Evolutionary conservation across 2,329 filamentous ascomycete genomes (phyloP).

Genomic region (Calonectria hongkongensis): DNA sequence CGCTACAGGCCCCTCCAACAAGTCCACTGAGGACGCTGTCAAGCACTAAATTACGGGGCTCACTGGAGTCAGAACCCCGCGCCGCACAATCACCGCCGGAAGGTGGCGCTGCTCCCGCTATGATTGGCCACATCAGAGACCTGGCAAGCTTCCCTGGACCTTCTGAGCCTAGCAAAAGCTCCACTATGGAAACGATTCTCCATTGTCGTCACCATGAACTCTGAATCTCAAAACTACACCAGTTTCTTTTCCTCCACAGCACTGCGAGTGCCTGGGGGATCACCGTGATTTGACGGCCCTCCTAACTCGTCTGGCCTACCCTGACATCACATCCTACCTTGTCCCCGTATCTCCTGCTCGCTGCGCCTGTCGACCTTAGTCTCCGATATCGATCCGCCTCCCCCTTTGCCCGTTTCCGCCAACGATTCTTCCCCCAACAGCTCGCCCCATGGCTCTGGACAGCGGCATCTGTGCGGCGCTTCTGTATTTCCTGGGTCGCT

Average conservation of each 20-base stretch:
- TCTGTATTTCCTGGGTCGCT: slow-evolving; percentile 51
- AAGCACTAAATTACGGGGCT: slow-evolving; percentile 17
- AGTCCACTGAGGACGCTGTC: background rate
- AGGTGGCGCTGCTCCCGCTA: slow-evolving; percentile 1
- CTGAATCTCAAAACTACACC: slow-evolving; percentile 42
- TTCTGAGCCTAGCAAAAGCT: slow-evolving; percentile 43
- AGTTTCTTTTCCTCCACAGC: slow-evolving; percentile 36
- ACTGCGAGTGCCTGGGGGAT: slow-evolving; percentile 32
- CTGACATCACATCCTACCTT: background rate
- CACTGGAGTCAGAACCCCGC: slow-evolving; percentile 50
- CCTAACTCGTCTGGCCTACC: background rate
- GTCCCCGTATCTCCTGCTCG: background rate
- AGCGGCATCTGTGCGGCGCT: slow-evolving; percentile 50
- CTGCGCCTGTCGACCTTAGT: slow-evolving; percentile 28
- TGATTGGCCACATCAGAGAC: slow-evolving; percentile 44
- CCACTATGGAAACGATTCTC: slow-evolving; percentile 52
- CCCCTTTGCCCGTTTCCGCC: slow-evolving; percentile 32
- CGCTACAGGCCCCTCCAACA: background rate
- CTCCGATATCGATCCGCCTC: slow-evolving; percentile 42
- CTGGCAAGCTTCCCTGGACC: slow-evolving; percentile 26
- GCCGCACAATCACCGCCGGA: slow-evolving; percentile 50
- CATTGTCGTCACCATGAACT: slow-evolving; percentile 53
- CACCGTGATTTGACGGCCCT: slow-evolving; percentile 5
- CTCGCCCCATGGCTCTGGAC: slow-evolving; percentile 54
- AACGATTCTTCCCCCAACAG: slow-evolving; percentile 42